These are phyloP conservation scores for Sphagnum tenellum DNA, from an alignment of 225 moss, liverwort and hornwort species.

Conservation along the genomic window DNA sequence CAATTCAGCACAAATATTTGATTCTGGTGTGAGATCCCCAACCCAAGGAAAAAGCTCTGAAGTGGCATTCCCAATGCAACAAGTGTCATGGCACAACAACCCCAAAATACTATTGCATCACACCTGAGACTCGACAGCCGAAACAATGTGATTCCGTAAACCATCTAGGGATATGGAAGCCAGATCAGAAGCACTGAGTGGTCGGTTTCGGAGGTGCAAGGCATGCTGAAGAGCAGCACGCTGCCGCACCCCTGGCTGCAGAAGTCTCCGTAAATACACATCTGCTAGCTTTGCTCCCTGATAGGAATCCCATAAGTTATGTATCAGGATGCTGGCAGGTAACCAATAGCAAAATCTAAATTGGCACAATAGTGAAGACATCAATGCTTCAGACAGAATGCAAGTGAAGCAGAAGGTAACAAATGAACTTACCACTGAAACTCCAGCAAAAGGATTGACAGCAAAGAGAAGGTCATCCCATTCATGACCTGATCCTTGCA, in stretches of 20 bases:
- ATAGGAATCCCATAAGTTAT: too few species aligned
- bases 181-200: constrained; percentile 70
- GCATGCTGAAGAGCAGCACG: constrained; percentile 66
- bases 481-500: constrained; percentile 63
- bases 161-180: constrained; percentile 71
- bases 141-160: constrained; percentile 62
- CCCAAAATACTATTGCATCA: too few species aligned
- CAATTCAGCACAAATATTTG: too few species aligned
- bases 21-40: too few species aligned
- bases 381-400: too few species aligned
- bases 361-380: not conserved
- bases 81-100: too few species aligned
- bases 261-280: constrained; percentile 72
- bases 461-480: constrained; percentile 81
- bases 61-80: too few species aligned
- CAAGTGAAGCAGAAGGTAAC: too few species aligned
- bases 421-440: constrained; percentile 30
- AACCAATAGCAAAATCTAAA: not conserved
- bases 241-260: constrained; percentile 85
- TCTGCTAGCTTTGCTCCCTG: constrained; percentile 55
- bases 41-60: too few species aligned
- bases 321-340: too few species aligned
- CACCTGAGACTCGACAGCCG: constrained; percentile 66
- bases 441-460: constrained; percentile 59
- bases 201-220: constrained; percentile 46